A percentile compares a stretch with the other conserved stretches of the same genome.
These are phyloP conservation scores for Yamadazyma sp. DNA, from an alignment of 805 yeast species.

Conservation along the genomic window DNA sequence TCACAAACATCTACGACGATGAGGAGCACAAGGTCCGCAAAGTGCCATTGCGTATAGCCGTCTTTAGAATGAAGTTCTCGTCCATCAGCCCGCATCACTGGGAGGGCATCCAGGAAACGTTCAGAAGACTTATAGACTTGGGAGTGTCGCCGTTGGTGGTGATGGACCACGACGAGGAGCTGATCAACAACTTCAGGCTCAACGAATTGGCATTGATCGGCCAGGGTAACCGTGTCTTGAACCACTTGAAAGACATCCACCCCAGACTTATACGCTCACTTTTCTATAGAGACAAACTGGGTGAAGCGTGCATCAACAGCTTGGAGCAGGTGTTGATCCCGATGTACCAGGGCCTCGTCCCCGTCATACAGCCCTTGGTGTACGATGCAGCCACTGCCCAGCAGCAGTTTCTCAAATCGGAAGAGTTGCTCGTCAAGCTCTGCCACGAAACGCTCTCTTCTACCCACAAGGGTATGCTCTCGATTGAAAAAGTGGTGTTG, in stretches of 20 bases:
- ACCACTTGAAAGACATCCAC: conserved; percentile 23
- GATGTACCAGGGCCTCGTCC: conserved; percentile 50
- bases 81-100: conserved; percentile 32
- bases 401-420: conserved; percentile 27
- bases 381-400: conserved; percentile 31
- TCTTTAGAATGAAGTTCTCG: conserved; percentile 50
- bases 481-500: conserved; percentile 78
- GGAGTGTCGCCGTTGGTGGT: conserved; percentile 78
- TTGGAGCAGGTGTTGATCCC: conserved; percentile 39
- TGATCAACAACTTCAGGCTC: conserved; percentile 26
- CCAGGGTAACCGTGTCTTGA: conserved; percentile 32
- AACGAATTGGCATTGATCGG: conserved; percentile 31
- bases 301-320: conserved; percentile 19
- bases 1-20: conserved; percentile 31
- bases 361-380: conserved; percentile 62
- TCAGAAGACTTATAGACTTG: conserved; percentile 52
- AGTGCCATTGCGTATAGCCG: conserved; percentile 53
- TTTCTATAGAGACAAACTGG: conserved; percentile 18
- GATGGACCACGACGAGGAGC: conserved; percentile 46
- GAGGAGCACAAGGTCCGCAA: conserved; percentile 34
- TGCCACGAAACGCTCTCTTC: conserved; percentile 24
- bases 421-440: conserved; percentile 26
- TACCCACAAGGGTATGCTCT: conserved; percentile 29
- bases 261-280: conserved; percentile 27
- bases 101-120: conserved; percentile 54